A percentile compares a stretch with the other conserved stretches of the same genome.
Evolutionary conservation across 225 moss, liverwort and hornwort species (phyloP).

Genomic region (Antitrichia curtipendula): DNA sequence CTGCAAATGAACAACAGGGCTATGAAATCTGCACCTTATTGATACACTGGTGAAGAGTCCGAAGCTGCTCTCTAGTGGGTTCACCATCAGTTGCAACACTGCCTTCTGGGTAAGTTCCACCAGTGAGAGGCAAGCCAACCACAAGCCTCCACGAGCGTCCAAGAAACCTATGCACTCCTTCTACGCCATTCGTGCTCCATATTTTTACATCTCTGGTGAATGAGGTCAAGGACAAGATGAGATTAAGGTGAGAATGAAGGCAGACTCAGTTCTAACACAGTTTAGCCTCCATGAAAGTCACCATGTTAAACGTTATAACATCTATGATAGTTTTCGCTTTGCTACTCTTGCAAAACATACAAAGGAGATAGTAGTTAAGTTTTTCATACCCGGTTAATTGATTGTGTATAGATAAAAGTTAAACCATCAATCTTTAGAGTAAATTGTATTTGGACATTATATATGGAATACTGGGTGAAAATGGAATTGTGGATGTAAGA

Average conservation of each 20-base stretch:
- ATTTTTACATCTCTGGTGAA: slow-evolving; percentile 68
- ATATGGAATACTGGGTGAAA: background rate
- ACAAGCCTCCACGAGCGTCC: slow-evolving; percentile 91
- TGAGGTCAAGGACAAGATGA: background rate
- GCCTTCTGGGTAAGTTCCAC: slow-evolving; percentile 31
- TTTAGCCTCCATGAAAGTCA: background rate
- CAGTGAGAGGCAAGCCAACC: slow-evolving; percentile 54
- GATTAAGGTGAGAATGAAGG: background rate
- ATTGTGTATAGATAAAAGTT: background rate
- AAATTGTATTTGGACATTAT: background rate
- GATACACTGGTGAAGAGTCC: slow-evolving; percentile 80
- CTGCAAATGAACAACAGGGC: background rate
- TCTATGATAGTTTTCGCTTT: background rate
- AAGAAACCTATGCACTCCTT: slow-evolving; percentile 92
- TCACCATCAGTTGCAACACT: slow-evolving; percentile 46
- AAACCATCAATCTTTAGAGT: background rate
- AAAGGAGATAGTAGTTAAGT: background rate
- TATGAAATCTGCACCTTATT: slow-evolving; percentile 34
- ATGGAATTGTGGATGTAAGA: background rate
- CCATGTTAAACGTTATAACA: background rate
- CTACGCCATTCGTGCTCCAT: slow-evolving; percentile 95
- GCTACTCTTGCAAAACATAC: background rate
- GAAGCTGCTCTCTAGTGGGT: slow-evolving; percentile 67
- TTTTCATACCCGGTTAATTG: background rate
- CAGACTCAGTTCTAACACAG: background rate